Conservation (phyloP, 768 basidiomycete species). For the Exsudoporus frostii region DNA sequence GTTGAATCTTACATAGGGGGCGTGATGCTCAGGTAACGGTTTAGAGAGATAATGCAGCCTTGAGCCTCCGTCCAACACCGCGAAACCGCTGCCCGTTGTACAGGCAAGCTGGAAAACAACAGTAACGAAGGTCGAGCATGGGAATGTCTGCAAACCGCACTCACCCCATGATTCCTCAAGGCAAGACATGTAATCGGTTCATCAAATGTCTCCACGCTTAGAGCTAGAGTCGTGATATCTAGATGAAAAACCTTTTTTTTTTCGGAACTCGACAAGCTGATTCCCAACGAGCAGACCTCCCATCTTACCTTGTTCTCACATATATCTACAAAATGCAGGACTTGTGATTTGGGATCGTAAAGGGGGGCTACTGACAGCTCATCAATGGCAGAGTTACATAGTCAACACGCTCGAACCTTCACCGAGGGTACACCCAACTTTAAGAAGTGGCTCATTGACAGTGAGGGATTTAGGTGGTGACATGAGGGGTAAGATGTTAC, state of each 20-base stretch:
- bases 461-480: conserved; percentile 16
- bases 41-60: conserved; percentile 50
- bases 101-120: conserved; percentile 16
- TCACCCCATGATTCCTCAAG: conserved; percentile 41
- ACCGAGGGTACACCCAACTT: conserved; percentile 54
- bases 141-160: neutral
- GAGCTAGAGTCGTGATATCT: conserved; percentile 38
- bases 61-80: conserved; percentile 13
- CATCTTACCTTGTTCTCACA: conserved; percentile 16
- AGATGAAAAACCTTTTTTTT: conserved; percentile 32
- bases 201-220: conserved; percentile 48
- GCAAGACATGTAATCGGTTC: conserved; percentile 59
- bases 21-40: conserved; percentile 45
- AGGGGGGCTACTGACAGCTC: conserved; percentile 46
- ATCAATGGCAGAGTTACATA: neutral
- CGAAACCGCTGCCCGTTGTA: conserved; percentile 22
- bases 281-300: neutral
- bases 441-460: conserved; percentile 43
- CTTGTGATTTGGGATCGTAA: conserved; percentile 51
- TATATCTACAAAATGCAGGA: conserved; percentile 70
- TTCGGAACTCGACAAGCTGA: neutral
- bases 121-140: neutral
- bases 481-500: conserved; percentile 5
- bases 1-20: conserved; percentile 57
- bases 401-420: conserved; percentile 45